Percentiles rank a stretch among this genome's conserved stretches.
Evolutionary conservation across 108 stramenopile genomes (phyloP).

Genomic region (Conticribra guillardii): DNA sequence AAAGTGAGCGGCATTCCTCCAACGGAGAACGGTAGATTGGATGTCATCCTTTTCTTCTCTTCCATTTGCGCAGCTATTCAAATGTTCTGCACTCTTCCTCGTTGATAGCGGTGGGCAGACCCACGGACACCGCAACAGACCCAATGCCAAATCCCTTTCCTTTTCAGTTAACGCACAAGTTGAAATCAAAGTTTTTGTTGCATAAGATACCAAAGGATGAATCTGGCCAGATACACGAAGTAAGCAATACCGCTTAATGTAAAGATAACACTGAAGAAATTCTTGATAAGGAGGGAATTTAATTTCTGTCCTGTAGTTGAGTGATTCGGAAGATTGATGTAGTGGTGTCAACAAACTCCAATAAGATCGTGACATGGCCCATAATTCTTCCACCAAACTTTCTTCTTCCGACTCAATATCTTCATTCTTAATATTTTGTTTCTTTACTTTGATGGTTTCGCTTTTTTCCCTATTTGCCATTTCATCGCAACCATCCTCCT

Average conservation of each 20-base stretch:
- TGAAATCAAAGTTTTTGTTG: slow-evolving; percentile 36
- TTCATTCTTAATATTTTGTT: neutral
- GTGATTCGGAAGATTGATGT: neutral
- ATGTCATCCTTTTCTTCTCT: neutral
- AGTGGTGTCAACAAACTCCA: slow-evolving; percentile 13
- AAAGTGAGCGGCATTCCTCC: slow-evolving; percentile 41
- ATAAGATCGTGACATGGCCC: slow-evolving; percentile 43
- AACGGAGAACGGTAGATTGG: slow-evolving; percentile 21
- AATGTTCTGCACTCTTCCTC: neutral
- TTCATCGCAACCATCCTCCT: neutral
- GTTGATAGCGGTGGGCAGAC: neutral
- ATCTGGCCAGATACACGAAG: slow-evolving; percentile 17
- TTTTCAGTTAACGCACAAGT: slow-evolving; percentile 16
- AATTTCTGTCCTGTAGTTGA: neutral
- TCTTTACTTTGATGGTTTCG: neutral
- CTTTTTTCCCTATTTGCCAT: neutral
- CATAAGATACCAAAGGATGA: slow-evolving; percentile 42
- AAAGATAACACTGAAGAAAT: slow-evolving; percentile 26
- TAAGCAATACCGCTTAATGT: slow-evolving; percentile 38
- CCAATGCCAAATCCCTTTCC: slow-evolving; percentile 30
- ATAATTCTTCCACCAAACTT: slow-evolving; percentile 41
- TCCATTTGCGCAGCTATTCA: neutral
- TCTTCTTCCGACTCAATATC: slow-evolving; percentile 34
- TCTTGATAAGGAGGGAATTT: slow-evolving; percentile 20
- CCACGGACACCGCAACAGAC: slow-evolving; percentile 17